These are phyloP conservation scores for Allodekkera sacchari DNA, from an alignment of 805 yeast species.

Conservation along the genomic window DNA sequence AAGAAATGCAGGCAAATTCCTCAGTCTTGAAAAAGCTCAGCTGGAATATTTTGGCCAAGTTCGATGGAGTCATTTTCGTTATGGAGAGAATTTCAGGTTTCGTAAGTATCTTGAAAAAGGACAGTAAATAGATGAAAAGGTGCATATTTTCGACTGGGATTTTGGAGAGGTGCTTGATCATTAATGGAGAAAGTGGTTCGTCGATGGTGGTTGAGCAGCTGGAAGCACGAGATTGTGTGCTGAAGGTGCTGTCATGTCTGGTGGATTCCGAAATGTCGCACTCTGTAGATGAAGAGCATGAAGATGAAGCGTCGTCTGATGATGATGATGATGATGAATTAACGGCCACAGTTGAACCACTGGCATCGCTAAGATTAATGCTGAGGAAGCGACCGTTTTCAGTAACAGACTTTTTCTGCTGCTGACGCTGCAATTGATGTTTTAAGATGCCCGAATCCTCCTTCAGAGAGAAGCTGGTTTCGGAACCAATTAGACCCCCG, in stretches of 20 bases:
- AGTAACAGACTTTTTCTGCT: neutral
- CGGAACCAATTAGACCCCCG: constrained; percentile 21
- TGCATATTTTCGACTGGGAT: constrained; percentile 25
- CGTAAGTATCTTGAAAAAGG: constrained; percentile 18
- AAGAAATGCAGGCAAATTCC: constrained; percentile 13
- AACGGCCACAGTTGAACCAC: too few species aligned
- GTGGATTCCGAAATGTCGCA: too few species aligned
- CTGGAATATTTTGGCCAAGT: constrained; percentile 31
- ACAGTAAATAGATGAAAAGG: constrained; percentile 21
- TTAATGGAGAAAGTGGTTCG: neutral
- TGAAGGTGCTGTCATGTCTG: too few species aligned
- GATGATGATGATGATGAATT: too few species aligned
- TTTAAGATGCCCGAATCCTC: constrained; percentile 6
- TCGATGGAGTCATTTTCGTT: constrained; percentile 30
- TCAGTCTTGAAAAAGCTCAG: constrained; percentile 27
- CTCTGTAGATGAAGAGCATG: too few species aligned
- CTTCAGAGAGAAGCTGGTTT: constrained; percentile 15
- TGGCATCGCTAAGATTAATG: too few species aligned
- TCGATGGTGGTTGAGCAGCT: neutral
- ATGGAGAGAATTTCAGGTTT: constrained; percentile 15
- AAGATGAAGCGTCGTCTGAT: too few species aligned
- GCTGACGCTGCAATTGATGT: neutral
- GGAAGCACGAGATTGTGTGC: too few species aligned
- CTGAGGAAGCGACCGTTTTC: too few species aligned
- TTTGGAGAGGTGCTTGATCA: constrained; percentile 6